Evolutionary conservation across 192 early-diverging fungal genomes (phyloP).

Genomic region (Backusella tuberculispora): DNA sequence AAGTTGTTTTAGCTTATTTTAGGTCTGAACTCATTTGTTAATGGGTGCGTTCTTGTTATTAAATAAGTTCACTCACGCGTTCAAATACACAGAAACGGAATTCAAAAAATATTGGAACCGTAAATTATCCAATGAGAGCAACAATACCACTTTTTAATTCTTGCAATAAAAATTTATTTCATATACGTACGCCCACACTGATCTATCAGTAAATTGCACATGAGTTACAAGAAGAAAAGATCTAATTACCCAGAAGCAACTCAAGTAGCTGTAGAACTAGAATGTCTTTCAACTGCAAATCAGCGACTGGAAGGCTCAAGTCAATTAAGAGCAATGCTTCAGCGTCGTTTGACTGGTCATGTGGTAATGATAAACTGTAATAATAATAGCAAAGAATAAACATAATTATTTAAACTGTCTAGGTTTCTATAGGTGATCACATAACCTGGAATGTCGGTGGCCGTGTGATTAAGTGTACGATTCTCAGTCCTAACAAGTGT

Average conservation of each 20-base stretch:
- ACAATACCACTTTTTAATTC: too few relatives aligned
- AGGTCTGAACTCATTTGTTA: too few relatives aligned
- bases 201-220: neutral
- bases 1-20: too few relatives aligned
- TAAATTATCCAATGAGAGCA: too few relatives aligned
- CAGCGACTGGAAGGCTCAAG: neutral
- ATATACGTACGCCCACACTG: too few relatives aligned
- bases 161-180: too few relatives aligned
- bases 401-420: neutral
- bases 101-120: too few relatives aligned
- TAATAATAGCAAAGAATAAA: neutral
- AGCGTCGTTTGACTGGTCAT: constrained; percentile 3
- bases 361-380: neutral
- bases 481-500: neutral
- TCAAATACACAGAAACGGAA: too few relatives aligned
- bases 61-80: too few relatives aligned
- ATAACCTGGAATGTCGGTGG: neutral
- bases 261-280: neutral
- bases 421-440: neutral
- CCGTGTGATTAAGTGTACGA: neutral
- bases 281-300: neutral
- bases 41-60: too few relatives aligned
- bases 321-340: neutral
- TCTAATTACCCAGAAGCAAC: neutral
- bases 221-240: neutral